Evolutionary conservation across 129 eudicot genomes (phyloP), one percentile per base, ranked within the genome.

Genomic region (Chrysanthemum seticuspe): DNA sequence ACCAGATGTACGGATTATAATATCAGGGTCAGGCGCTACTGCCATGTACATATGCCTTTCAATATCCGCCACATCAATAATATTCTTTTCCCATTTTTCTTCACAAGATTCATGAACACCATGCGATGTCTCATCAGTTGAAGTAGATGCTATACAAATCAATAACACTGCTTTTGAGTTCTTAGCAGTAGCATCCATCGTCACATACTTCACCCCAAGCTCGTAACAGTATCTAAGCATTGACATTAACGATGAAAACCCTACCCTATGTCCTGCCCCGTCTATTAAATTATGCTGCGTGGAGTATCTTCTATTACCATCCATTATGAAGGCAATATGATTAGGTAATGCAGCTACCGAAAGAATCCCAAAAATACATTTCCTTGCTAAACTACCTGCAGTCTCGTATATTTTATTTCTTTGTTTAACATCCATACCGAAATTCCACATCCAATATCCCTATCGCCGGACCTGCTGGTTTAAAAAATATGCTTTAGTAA

Each of bases 121-220:
- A 25, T 61, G 45, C 12, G 44, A 23, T 21, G 25, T 61, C 18
- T 61, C 67, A 29, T 62, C 67, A 6, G 67, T 62, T 1, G 67
- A 27, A 62, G 67, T 62, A 62, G 29, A 62, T 5, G 67, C 67
- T 9, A 62, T 62, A 62, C 67, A 62, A 13, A 62, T 29, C 19
- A n/a, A 29, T 27, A 62, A 62, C 16, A 62, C 67, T 13, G 67
- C 67, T 29, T 62, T 62, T 4, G 48, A 62, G 48, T 62, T 29
- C 6, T 62, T 62, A 62, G 67, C 67, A 2, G 67, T 62, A 10
- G 67, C 67, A 27, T 62, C 67, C 47, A 62, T 62, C 5, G 47
- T 62, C 16, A 62, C 47, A 29, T 62, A 62, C 44, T 62, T 62
- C 16, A 62, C 66, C 1, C 66, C 66, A 3, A 62, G 14, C 16